Conservation (phyloP, 169 alveolate genomes). For the Cytauxzoon felis region DNA sequence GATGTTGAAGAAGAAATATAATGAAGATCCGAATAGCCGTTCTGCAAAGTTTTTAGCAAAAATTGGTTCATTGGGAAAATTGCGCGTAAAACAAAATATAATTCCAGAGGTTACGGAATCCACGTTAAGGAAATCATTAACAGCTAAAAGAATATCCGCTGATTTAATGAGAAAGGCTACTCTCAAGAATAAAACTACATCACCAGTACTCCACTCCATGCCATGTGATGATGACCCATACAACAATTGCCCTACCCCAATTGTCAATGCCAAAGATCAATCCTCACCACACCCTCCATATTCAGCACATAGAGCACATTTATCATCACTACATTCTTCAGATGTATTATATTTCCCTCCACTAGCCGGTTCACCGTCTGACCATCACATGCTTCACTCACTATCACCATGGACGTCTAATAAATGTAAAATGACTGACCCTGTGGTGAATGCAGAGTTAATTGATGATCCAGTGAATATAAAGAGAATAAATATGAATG, state of each 20-base stretch:
- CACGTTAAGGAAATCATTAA: constrained; percentile 2
- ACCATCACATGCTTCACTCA: too few species aligned
- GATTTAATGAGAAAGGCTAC: constrained; percentile 1
- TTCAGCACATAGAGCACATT: too few species aligned
- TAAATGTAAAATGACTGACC: background rate
- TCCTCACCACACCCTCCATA: too few species aligned
- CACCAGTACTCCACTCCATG: too few species aligned
- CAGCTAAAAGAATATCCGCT: constrained; percentile 1
- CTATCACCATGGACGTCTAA: too few species aligned
- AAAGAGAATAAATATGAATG: constrained; percentile 22
- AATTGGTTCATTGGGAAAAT: constrained; percentile 42
- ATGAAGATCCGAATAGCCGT: background rate
- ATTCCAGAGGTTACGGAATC: background rate
- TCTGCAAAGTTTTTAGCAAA: constrained; percentile 59
- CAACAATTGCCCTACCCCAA: background rate
- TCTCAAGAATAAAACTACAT: background rate
- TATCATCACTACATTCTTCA: too few species aligned
- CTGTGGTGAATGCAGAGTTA: background rate
- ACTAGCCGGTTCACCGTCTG: too few species aligned
- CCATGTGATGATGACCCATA: too few species aligned
- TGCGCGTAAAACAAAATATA: constrained; percentile 42
- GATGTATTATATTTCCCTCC: too few species aligned
- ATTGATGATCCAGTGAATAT: constrained; percentile 2
- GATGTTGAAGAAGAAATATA: constrained; percentile 14
- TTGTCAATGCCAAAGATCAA: too few species aligned